A percentile compares a stretch with the other conserved stretches of the same genome.
Evolutionary conservation across 2,329 filamentous ascomycete species (phyloP).

Genomic region (Trichoderma breve): DNA sequence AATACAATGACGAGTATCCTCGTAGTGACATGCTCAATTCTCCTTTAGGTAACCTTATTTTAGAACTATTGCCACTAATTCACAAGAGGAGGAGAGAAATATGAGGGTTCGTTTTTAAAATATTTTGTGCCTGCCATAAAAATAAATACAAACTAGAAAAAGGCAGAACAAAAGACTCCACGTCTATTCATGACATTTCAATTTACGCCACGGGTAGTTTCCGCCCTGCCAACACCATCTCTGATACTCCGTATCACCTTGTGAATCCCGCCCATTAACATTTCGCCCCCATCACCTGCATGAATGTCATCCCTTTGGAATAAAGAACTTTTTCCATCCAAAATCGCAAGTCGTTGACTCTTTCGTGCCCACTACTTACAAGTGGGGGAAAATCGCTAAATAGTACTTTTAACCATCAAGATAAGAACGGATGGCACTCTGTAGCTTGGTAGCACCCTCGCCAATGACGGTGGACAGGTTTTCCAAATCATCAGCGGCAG

Average conservation of each 20-base stretch:
- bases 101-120: neutral
- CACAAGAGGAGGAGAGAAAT: neutral
- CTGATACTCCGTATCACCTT: slow-evolving; percentile 19
- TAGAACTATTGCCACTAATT: too few species aligned
- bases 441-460: slow-evolving; percentile 79
- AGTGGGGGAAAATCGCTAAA: too few species aligned
- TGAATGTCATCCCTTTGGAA: neutral
- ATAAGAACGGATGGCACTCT: slow-evolving; percentile 69
- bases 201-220: slow-evolving; percentile 28
- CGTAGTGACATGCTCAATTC: neutral
- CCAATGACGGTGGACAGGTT: slow-evolving; percentile 81
- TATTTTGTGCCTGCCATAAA: neutral
- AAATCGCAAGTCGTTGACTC: neutral
- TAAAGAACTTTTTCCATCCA: neutral
- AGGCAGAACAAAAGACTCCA: slow-evolving; percentile 4
- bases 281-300: neutral
- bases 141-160: neutral
- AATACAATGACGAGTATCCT: neutral
- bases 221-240: slow-evolving; percentile 24
- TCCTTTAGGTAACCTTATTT: neutral
- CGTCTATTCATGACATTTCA: slow-evolving; percentile 38
- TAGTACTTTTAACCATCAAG: slow-evolving; percentile 49
- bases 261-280: neutral
- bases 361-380: neutral
- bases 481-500: slow-evolving; percentile 92